A percentile compares a stretch with the other conserved stretches of the same genome.
phyloP scores from a whole-genome alignment of 2,329 filamentous ascomycete genomes.

The Cercospora sp. region DNA sequence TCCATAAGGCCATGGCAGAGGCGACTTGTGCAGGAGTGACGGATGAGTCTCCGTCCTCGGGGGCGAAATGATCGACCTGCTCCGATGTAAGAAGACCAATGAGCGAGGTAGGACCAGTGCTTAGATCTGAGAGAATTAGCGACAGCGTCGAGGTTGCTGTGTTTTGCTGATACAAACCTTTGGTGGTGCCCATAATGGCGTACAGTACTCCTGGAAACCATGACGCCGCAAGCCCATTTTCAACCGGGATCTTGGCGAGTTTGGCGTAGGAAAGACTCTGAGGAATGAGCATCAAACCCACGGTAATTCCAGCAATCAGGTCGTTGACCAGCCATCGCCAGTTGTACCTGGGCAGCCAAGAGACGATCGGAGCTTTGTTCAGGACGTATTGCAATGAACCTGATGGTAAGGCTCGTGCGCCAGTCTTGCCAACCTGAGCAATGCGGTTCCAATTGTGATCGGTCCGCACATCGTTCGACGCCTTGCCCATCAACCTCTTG shows the following conservation, averaged over 20 bases:
- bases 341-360: slow-evolving; percentile 64
- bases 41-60: slow-evolving; percentile 48
- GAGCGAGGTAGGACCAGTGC: slow-evolving; percentile 64
- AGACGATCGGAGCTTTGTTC: slow-evolving; percentile 62
- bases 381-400: slow-evolving; percentile 57
- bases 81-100: slow-evolving; percentile 64
- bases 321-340: slow-evolving; percentile 63
- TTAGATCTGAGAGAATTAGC: slow-evolving; percentile 51
- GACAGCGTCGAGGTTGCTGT: neutral
- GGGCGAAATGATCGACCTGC: slow-evolving; percentile 51
- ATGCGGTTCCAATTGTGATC: slow-evolving; percentile 34
- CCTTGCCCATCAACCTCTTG: slow-evolving; percentile 14
- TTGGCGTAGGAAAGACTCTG: slow-evolving; percentile 64
- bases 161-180: slow-evolving; percentile 45
- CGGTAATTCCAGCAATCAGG: slow-evolving; percentile 60
- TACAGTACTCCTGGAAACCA: slow-evolving; percentile 61
- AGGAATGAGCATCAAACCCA: slow-evolving; percentile 56
- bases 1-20: slow-evolving; percentile 62
- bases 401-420: slow-evolving; percentile 49
- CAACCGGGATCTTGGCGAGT: slow-evolving; percentile 61
- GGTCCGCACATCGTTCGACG: slow-evolving; percentile 24
- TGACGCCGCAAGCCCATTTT: slow-evolving; percentile 60
- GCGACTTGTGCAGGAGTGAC: slow-evolving; percentile 59
- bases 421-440: slow-evolving; percentile 37
- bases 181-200: slow-evolving; percentile 62